Base-by-base conservation (phyloP, 140 eudicot species). In the Stevia rebaudiana region DNA sequence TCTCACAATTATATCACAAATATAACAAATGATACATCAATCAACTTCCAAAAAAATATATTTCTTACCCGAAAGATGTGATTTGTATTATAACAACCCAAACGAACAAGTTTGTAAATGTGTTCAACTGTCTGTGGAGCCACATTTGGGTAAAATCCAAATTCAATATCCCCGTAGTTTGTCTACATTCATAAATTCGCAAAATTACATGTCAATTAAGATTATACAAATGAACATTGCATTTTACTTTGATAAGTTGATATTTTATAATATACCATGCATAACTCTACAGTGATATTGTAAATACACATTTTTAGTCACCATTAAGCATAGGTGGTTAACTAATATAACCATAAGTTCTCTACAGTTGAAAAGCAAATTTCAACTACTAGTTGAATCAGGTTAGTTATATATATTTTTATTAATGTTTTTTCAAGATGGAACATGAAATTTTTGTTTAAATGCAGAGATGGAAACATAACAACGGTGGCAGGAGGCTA, bases 1-100 rank as follows among this genome's bases (percentile, higher is more conserved):
- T 52, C 47, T 12, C 11, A 68, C 8, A n/a, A 0, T 28, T 44
- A 17, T 53, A 65, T 41, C 24, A 50, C 46, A 24, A 53, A 24
- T 28, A 47, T 17, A 30, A 37, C 24, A 56, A 43, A 63, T 22
- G 46, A 24, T 23, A 61, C 19, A 28, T 46, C 6, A 57, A 40
- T 8, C 15, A 61, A 22, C 47, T 12, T 46, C n/a, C n/a, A n/a
- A n/a, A n/a, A n/a, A n/a, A n/a, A n/a, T n/a, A n/a, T n/a, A n/a
- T n/a, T n/a, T n/a, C n/a, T 23, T 82, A 92, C 98, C 88, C 98
- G 85, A 72, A 92, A 92, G 80, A 92, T 85, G 82, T 92, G 98
- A 70, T 92, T 92, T 44, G 96, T 92, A 74, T 88, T 92, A 39
- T 88, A 92, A 72, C 98, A 56, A 63, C 98, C 98, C 81, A 88